Base-by-base conservation (phyloP, 305 asterid genomes). In the Petunia hybrid region DNA sequence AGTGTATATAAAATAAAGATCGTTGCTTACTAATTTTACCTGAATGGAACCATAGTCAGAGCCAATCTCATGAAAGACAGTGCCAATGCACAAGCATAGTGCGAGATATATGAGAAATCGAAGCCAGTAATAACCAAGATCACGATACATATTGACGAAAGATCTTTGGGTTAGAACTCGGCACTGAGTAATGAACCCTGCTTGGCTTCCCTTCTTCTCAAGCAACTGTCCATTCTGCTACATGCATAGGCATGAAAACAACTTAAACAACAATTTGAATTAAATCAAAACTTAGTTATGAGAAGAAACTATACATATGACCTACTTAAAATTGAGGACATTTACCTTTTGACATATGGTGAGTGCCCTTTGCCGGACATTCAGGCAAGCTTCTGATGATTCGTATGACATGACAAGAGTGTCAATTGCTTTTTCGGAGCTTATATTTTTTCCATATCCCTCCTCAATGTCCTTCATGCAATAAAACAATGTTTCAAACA, bases 101-200 rank as follows among this genome's bases (percentile, higher is more conserved):
- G 89, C 87, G 4, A 91, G 46, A 63, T 89, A 89, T 60, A 89
- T 80, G 2, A 83, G 91, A 2, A 92, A 83, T 9, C 95, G 94
- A 55, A 91, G 87, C 97, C 95, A 91, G 38, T 92, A 92, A 79
- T 91, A 91, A 16, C 97, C 97, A 1, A 89, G 63, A 80, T 92
- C 95, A 0, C 95, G 92, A 62, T 83, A 88, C 97, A 92, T 92
- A 75, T 92, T 92, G 5, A 85, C 62, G 31, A 87, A 88, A 0
- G 95, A 92, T 77, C 95, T 88, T 7, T 76, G 75, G 1, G 95
- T 89, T 3, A 91, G 83, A 8, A 87, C 89, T 31, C 70, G 40
- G 55, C 95, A 86, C 53, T 89, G 93, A 5, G 80, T 88, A 16
- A 85, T 83, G 59, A 88, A 85, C 13, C 89, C 83, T 36, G 95